Evolutionary conservation across 2,329 filamentous ascomycete genomes (phyloP).

Genomic region (Botrytis cinerea): DNA sequence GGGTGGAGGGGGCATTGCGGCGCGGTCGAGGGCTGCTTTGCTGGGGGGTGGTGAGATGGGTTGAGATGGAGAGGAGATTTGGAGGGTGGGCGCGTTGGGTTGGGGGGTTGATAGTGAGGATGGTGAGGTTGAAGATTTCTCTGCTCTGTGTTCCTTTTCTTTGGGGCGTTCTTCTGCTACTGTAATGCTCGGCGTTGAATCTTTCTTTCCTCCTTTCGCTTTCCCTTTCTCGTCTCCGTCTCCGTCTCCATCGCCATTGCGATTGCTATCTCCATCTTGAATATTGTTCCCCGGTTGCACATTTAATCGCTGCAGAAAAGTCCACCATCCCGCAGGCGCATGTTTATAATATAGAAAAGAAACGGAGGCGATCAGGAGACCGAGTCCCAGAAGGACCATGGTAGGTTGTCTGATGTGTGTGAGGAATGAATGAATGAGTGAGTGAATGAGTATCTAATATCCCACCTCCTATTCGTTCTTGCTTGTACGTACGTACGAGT

Average conservation of each 20-base stretch:
- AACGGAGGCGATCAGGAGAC: conserved; percentile 62
- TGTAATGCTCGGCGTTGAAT: conserved; percentile 25
- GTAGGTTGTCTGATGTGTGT: neutral
- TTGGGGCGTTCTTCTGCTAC: neutral
- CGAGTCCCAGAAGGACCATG: conserved; percentile 51
- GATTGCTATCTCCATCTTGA: neutral
- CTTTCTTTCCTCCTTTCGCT: neutral
- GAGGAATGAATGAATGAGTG: too few species aligned
- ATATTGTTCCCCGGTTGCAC: conserved; percentile 25
- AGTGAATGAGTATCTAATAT: neutral
- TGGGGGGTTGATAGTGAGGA: neutral
- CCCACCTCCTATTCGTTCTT: neutral
- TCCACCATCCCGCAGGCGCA: conserved; percentile 51
- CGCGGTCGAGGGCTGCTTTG: conserved; percentile 39
- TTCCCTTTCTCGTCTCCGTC: neutral
- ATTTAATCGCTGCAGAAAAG: conserved; percentile 42
- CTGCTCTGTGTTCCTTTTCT: neutral
- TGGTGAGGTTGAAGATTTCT: neutral
- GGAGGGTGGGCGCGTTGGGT: neutral
- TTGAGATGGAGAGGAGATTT: neutral
- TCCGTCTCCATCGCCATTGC: neutral
- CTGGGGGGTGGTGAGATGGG: conserved; percentile 3
- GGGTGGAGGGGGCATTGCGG: conserved; percentile 47
- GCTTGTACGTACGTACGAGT: neutral
- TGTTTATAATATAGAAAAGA: conserved; percentile 58